Percentiles rank a stretch among this genome's conserved stretches.
Conservation (phyloP, 139 green algal genomes). For the Chlorella sp. region DNA sequence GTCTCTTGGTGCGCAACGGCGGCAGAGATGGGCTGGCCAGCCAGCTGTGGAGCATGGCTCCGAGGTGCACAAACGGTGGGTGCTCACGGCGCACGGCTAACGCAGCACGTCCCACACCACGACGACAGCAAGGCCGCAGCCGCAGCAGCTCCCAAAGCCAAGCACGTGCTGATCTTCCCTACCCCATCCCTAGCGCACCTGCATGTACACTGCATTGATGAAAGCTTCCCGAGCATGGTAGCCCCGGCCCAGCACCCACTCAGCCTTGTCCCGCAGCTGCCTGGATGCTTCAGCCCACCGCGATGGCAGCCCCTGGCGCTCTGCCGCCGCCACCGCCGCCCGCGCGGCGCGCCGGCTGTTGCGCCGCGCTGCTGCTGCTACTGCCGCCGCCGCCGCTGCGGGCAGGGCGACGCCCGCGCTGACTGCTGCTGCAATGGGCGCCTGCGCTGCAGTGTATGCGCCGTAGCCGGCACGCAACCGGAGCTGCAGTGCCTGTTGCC, state of each 20-base stretch:
- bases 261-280: not conserved
- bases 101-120: too few relatives aligned
- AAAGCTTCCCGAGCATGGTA: constrained; percentile 35
- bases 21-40: too few relatives aligned
- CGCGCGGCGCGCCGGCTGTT: too few relatives aligned
- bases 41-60: too few relatives aligned
- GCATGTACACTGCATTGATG: constrained; percentile 49
- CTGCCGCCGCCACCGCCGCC: not conserved
- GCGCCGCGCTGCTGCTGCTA: too few relatives aligned
- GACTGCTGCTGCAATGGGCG: not conserved
- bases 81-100: too few relatives aligned
- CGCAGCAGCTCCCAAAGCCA: too few relatives aligned
- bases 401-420: not conserved
- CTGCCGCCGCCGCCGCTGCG: not conserved
- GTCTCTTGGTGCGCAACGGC: too few relatives aligned
- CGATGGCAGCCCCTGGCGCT: not conserved
- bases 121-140: too few relatives aligned
- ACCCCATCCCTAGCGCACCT: not conserved
- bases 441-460: not conserved
- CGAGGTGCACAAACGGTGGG: too few relatives aligned
- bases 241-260: constrained; percentile 30
- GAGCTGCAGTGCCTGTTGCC: not conserved
- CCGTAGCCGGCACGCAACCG: not conserved
- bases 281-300: not conserved
- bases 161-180: too few relatives aligned